A percentile compares a stretch with the other conserved stretches of the same genome.
Evolutionary conservation across 768 basidiomycete species (phyloP).

Genomic region (Xerocomus spinulosus): DNA sequence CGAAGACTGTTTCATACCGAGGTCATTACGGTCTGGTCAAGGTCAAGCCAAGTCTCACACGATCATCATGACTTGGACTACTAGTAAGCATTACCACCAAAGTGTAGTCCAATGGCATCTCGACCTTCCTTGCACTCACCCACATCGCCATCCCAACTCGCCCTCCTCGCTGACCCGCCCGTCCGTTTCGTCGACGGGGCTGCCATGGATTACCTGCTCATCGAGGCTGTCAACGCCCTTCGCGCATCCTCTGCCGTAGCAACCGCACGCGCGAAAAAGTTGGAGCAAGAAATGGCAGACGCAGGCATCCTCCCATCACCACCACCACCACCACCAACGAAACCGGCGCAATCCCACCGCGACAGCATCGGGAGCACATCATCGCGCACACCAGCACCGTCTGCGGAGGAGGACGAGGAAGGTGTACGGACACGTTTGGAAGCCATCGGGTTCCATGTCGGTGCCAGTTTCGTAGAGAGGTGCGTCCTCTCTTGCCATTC

Average conservation of each 20-base stretch:
- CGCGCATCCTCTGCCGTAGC: conserved; percentile 73
- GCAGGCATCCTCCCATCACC: conserved; percentile 65
- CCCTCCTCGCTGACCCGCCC: conserved; percentile 63
- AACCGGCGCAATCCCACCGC: conserved; percentile 26
- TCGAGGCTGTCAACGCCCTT: conserved; percentile 72
- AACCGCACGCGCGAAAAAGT: conserved; percentile 55
- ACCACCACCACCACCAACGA: conserved; percentile 38
- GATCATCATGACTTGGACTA: too few species aligned
- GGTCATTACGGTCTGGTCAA: too few species aligned
- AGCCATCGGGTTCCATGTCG: conserved; percentile 81
- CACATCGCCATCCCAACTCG: conserved; percentile 3
- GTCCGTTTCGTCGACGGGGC: conserved; percentile 57
- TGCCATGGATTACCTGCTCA: conserved; percentile 82
- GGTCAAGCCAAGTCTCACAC: too few species aligned
- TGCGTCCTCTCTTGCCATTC: conserved; percentile 23
- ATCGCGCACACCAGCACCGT: conserved; percentile 9
- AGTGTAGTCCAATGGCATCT: too few species aligned
- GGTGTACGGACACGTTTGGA: conserved; percentile 67
- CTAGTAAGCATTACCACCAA: too few species aligned
- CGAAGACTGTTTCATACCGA: too few species aligned
- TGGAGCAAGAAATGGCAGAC: conserved; percentile 76
- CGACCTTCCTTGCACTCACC: too few species aligned
- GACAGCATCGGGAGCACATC: conserved; percentile 34
- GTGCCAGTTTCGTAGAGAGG: conserved; percentile 84
- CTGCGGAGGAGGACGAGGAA: conserved; percentile 51